Percentiles rank a stretch among this genome's conserved stretches.
These are phyloP conservation scores for Drechslera avenae DNA, from an alignment of 2,329 filamentous ascomycete species.

Conservation along the genomic window DNA sequence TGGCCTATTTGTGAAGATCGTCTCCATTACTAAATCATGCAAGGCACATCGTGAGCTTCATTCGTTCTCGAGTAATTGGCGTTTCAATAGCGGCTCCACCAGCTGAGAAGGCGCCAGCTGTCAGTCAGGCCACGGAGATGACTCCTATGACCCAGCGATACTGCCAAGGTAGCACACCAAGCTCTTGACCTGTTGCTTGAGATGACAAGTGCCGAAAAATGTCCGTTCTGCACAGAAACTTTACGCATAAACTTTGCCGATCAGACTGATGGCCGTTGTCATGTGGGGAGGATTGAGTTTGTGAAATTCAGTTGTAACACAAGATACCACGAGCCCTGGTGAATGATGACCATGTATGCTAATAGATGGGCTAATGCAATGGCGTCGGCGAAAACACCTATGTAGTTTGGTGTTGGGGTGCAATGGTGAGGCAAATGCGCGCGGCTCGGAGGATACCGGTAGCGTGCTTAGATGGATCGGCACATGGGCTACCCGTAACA, in stretches of 20 bases:
- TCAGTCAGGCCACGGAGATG: background rate
- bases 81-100: background rate
- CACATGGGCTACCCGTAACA: too few species aligned
- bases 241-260: background rate
- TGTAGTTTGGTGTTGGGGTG: too few species aligned
- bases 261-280: background rate
- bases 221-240: background rate
- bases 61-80: slow-evolving; percentile 5
- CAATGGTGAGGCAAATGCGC: too few species aligned
- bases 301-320: background rate
- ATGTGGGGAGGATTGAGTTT: background rate
- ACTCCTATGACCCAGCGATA: background rate
- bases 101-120: background rate
- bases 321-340: too few species aligned
- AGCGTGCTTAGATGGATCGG: too few species aligned
- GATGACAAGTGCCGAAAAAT: background rate
- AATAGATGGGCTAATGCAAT: too few species aligned
- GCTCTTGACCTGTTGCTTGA: background rate
- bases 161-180: background rate
- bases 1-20: slow-evolving; percentile 3
- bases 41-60: slow-evolving; percentile 3
- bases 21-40: slow-evolving; percentile 14
- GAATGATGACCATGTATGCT: too few species aligned
- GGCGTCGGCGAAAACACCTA: too few species aligned
- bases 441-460: too few species aligned